Base-by-base conservation (phyloP, 2,329 filamentous ascomycete genomes). In the Fusarium globosum region DNA sequence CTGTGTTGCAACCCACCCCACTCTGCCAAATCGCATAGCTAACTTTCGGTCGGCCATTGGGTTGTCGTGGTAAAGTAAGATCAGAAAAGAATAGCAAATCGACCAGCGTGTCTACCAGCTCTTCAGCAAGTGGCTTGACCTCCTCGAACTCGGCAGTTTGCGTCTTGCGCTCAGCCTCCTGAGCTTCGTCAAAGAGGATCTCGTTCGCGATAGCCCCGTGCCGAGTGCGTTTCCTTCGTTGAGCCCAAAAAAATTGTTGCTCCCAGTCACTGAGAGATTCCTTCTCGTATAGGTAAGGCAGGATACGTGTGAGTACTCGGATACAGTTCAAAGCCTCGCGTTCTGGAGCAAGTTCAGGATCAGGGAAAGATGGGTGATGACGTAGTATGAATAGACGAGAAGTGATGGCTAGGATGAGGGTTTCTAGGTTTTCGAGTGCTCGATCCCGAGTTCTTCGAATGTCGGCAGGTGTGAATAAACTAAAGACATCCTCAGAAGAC, bases 1-100 rank as follows among this genome's bases (percentile, higher is more conserved):
- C 90, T 21, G 93, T 94, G 81, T 97, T 97, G 85, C 96, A 98
- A 20, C 96, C 96, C 36, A 99, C 96, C 53, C 96, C 96, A 79
- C 94, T 98, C 84, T 98, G 95, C 96, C 96, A 99, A 80, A 99
- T 98, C 61, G 94, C 93, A 83, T 96, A 97, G 13, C 92, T 93
- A 63, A 98, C 93, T 81, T 96, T 97, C 71, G 89, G 88, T 79
- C 93, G 94, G 61, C 90, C 90, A 64, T 91, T 88, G 20, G 90
- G 87, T 46, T 93, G 89, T 65, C 87, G 89, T 15, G 96, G 94
- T 21, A 98, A 88, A 0, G 96, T 97, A 78, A 99, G 93, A 62
- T 95, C 94, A 14, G 93, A 92, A 81, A 94, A 97, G 88, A 99
- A 99, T 46, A 98, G 88, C 60, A 98, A 85, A 79, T 98, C 95